These are phyloP conservation scores for Eimeria praecox DNA, from an alignment of 169 alveolate genomes.

Conservation along the genomic window DNA sequence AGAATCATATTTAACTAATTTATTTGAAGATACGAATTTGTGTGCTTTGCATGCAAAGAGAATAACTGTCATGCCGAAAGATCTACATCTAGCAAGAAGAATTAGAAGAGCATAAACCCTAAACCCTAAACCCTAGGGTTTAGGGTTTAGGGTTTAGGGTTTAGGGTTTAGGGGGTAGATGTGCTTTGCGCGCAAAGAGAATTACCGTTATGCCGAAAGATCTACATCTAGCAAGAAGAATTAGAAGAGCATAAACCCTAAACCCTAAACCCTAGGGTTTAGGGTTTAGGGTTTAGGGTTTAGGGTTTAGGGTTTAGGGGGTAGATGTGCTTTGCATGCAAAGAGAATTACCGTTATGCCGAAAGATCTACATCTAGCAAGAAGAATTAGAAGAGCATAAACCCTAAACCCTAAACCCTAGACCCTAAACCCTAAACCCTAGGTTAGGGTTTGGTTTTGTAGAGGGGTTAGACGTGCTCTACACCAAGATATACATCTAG, in stretches of 20 bases:
- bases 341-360: neutral
- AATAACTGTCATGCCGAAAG: neutral
- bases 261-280: constrained; percentile 13
- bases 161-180: too few species aligned
- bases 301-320: constrained; percentile 16
- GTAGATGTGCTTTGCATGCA: constrained; percentile 29
- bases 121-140: constrained; percentile 30
- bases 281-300: constrained; percentile 31
- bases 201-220: neutral
- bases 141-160: too few species aligned
- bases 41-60: neutral
- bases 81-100: neutral
- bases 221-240: neutral
- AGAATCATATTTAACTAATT: neutral
- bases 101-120: neutral
- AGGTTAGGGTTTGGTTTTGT: neutral
- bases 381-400: neutral
- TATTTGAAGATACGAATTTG: neutral
- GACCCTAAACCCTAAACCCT: neutral
- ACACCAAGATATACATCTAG: too few species aligned
- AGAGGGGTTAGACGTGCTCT: too few species aligned
- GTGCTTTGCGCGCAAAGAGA: too few species aligned
- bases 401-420: constrained; percentile 21
- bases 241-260: neutral
- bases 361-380: neutral